phyloP scores from a whole-genome alignment of 176 grass and related monocot species.

The Chloris gayana region DNA sequence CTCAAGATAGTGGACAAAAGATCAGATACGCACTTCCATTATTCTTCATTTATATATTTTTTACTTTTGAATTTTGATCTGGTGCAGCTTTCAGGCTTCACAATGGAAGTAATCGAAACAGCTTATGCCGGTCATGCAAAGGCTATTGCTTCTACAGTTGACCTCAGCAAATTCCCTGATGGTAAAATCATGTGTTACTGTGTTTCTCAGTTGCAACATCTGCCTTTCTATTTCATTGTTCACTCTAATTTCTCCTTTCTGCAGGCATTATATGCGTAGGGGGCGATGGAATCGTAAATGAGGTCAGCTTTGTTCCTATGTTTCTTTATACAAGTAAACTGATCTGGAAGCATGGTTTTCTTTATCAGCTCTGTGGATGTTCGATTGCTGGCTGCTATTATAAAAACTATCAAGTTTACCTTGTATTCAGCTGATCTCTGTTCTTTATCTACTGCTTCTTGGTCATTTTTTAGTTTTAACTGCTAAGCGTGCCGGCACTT shows the following conservation, averaged over 20 bases:
- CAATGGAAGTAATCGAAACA: constrained; percentile 88
- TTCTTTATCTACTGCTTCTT: too few relatives aligned
- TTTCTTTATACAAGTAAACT: too few relatives aligned
- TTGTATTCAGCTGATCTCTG: too few relatives aligned
- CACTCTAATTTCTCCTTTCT: constrained; percentile 22
- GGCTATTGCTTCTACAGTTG: constrained; percentile 70
- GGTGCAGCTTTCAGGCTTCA: constrained; percentile 88
- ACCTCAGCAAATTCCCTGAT: constrained; percentile 70
- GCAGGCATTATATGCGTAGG: constrained; percentile 88
- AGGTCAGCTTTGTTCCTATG: constrained; percentile 29
- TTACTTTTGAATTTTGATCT: constrained; percentile 60
- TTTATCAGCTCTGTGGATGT: too few relatives aligned
- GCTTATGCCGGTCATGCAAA: constrained; percentile 86
- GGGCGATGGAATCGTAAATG: constrained; percentile 94
- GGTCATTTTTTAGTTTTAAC: too few relatives aligned
- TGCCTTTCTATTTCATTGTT: constrained; percentile 12
- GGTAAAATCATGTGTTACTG: constrained; percentile 49
- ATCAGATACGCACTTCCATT: neutral
- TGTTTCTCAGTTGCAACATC: constrained; percentile 10
- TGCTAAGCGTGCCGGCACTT: too few relatives aligned
- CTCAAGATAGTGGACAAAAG: neutral
- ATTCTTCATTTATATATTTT: constrained; percentile 38
- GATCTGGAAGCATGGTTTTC: too few relatives aligned
- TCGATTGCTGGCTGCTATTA: too few relatives aligned
- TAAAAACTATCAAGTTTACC: too few relatives aligned